Base-by-base conservation (phyloP, 2,329 filamentous ascomycete genomes). In the Calycina herbarum region DNA sequence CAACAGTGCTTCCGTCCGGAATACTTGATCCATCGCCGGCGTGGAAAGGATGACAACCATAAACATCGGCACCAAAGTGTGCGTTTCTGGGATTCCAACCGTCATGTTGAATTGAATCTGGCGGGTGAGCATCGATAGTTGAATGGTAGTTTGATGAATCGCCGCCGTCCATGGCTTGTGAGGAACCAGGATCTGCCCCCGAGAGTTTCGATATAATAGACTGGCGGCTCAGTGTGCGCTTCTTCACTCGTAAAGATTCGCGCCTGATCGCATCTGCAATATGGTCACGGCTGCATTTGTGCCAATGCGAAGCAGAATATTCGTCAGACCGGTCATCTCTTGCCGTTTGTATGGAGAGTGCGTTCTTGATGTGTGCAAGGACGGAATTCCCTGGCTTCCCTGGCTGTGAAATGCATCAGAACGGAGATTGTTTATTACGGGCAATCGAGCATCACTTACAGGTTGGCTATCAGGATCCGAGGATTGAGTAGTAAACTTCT, bases 1-100 rank as follows among this genome's bases (percentile, higher is more conserved):
- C 72, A 54, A 75, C 65, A 4, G 74, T 75, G 35, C 73, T 75
- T 40, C 70, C 68, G 38, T 73, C 70, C 29, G 40, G 69, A 33
- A 66, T 40, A 35, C 66, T 59, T n/a, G 58, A 61, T 6, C 31
- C 27, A 13, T 59, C 57, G 7, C 42, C 40, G 31, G 42, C 8
- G 5, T 24, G 27, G 13, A 54, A 54, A 56, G 35, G 60, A 27
- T 62, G 29, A 29, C 31, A 62, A 35, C 15, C 17, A 33, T 31
- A 33, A 27, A 24, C 40, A 48, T 61, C 40, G 27, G 38, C 29
- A 27, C 45, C 24, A 20, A 33, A 56, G 42, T 45, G n/a, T 56
- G 54, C 48, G 17, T 6, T 54, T 20, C 42, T 48, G 42, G 48
- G 20, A n/a, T 45, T 13, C 33, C 31, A 20, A 20, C n/a, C 27